phyloP scores from a whole-genome alignment of 306 rosid species.

The Citrullus colocynthis region DNA sequence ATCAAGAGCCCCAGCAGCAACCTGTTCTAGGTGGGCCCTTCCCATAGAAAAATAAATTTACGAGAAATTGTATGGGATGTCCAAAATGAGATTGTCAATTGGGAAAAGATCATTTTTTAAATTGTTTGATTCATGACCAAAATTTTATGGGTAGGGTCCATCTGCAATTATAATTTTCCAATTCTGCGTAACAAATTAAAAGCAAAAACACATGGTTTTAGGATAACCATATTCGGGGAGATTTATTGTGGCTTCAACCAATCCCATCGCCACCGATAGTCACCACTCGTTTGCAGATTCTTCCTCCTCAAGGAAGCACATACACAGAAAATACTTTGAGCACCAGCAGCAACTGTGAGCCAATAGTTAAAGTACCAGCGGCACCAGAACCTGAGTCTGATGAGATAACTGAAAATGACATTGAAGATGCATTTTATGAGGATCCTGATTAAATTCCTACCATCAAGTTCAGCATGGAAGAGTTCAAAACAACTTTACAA shows the following conservation, averaged over 20 bases:
- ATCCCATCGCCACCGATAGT: slow-evolving; percentile 22
- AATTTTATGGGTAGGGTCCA: too few relatives aligned
- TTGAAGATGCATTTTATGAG: slow-evolving; percentile 51
- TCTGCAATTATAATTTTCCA: too few relatives aligned
- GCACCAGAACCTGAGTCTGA: slow-evolving; percentile 57
- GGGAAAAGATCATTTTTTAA: too few relatives aligned
- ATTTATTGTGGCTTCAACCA: slow-evolving; percentile 29
- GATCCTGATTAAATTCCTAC: slow-evolving; percentile 62
- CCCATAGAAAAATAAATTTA: too few relatives aligned
- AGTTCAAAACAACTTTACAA: slow-evolving; percentile 29
- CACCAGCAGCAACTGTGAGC: slow-evolving; percentile 35
- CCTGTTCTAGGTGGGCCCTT: too few relatives aligned
- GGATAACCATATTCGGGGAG: too few relatives aligned
- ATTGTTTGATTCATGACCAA: too few relatives aligned
- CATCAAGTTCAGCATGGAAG: slow-evolving; percentile 30
- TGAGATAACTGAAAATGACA: slow-evolving; percentile 46
- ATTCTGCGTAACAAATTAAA: too few relatives aligned
- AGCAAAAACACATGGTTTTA: too few relatives aligned
- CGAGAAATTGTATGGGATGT: too few relatives aligned
- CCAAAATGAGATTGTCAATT: too few relatives aligned
- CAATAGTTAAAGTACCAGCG: slow-evolving; percentile 83
- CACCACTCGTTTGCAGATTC: slow-evolving; percentile 29
- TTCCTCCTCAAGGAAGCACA: slow-evolving; percentile 30
- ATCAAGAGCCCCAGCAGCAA: too few relatives aligned
- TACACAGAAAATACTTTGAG: slow-evolving; percentile 16